Conservation (phyloP, 2,329 filamentous ascomycete species). For the Zymoseptoria passerinii region DNA sequence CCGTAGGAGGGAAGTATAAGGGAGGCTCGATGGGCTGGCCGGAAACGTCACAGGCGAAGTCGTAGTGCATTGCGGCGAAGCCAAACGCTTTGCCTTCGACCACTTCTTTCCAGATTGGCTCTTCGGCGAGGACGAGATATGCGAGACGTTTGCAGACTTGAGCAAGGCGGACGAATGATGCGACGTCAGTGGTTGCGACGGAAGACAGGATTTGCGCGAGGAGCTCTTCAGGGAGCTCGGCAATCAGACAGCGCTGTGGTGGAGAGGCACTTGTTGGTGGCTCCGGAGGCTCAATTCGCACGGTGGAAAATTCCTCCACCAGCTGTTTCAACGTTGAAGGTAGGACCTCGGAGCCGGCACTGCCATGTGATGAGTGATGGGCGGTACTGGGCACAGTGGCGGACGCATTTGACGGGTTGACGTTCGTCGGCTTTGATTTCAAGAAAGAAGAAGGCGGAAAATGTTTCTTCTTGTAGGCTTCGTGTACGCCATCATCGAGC, state of each 20-base stretch:
- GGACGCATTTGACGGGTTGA: conserved; percentile 38
- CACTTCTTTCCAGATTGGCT: conserved; percentile 75
- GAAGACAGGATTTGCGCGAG: conserved; percentile 68
- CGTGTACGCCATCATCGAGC: conserved; percentile 79
- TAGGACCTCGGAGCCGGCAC: conserved; percentile 30
- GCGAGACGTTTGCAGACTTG: conserved; percentile 82
- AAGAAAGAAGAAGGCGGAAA: conserved; percentile 58
- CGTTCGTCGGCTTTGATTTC: conserved; percentile 38
- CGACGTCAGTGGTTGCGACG: conserved; percentile 65
- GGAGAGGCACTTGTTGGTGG: conserved; percentile 64
- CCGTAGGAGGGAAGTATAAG: background rate
- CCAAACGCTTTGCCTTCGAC: conserved; percentile 65
- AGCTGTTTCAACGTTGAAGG: conserved; percentile 55
- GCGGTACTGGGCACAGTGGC: conserved; percentile 46
- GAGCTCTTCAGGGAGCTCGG: conserved; percentile 72
- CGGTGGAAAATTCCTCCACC: conserved; percentile 62
- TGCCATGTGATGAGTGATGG: conserved; percentile 45
- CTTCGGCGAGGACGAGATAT: conserved; percentile 74
- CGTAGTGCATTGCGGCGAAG: conserved; percentile 75
- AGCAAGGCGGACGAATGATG: conserved; percentile 64
- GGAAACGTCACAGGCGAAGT: conserved; percentile 56
- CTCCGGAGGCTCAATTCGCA: conserved; percentile 59
- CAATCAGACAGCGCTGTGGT: conserved; percentile 70
- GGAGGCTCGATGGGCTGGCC: conserved; percentile 34
- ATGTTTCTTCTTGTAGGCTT: conserved; percentile 82